Base-by-base conservation (phyloP, 257 asterid species). In the Scutellaria barbata region DNA sequence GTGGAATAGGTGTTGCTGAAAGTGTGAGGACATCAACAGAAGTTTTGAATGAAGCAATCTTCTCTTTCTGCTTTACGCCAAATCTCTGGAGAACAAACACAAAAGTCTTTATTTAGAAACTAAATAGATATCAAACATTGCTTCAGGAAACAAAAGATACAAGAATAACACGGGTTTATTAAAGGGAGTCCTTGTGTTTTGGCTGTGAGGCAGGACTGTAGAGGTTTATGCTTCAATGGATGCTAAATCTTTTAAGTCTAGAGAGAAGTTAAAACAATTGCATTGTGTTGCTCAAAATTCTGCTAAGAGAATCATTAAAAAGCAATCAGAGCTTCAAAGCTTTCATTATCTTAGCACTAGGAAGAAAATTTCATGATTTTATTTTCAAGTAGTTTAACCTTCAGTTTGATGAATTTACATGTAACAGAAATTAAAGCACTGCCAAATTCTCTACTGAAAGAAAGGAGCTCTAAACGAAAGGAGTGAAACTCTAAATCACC, bases 11-110 rank as follows among this genome's bases (percentile, higher is more conserved):
- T 17, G 98, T 91, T 66, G 97, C 99, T 10, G 99, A 94, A 82
- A 94, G 98, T 18, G 98, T 89, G 74, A 94, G 96, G 69, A 94
- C 97, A 64, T 94, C 98, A 73, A 94, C 92, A 47, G 97, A 91
- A 76, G 96, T 91, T 85, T 91, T 94, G 78, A 94, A 87, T 45
- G 98, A 94, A 81, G 98, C 98, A 79, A 90, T 94, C 90, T 77
- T 89, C 84, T 94, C 97, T 87, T 91, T 94, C 79, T 94, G 97
- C 77, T 94, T 91, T 39, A 94, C 99, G 2, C 97, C 97, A 86
- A 91, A 94, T 78, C 99, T 94, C 97, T 94, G 87, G 54, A 77
- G 73, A 78, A 74, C 73, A 53, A 70, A 58, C 68, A 72, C 52
- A 41, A 74, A 59, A 3, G 20, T 46, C 46, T 33, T 39, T 20